These are phyloP conservation scores for Curvularia eragrostidis DNA, from an alignment of 2,329 filamentous ascomycete species.

Conservation along the genomic window DNA sequence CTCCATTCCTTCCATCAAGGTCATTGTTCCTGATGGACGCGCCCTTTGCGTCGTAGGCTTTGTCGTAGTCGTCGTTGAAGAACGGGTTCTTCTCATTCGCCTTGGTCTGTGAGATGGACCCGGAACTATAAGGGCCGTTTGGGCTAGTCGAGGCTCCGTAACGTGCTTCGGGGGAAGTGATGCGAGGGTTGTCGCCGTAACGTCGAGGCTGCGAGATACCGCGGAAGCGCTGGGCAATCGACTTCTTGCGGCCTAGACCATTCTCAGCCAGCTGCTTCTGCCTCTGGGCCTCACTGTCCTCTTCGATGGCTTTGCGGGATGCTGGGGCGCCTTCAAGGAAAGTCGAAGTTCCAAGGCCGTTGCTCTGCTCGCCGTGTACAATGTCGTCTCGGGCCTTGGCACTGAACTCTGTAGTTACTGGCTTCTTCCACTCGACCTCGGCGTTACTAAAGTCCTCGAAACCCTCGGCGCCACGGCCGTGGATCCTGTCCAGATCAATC, in stretches of 20 bases:
- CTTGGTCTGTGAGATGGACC: slow-evolving; percentile 47
- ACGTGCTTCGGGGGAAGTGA: slow-evolving; percentile 62
- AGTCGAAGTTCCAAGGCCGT: slow-evolving; percentile 90
- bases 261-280: slow-evolving; percentile 43
- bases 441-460: slow-evolving; percentile 74
- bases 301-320: slow-evolving; percentile 77
- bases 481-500: slow-evolving; percentile 85
- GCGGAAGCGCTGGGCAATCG: slow-evolving; percentile 87
- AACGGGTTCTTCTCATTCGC: slow-evolving; percentile 72
- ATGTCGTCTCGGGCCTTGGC: slow-evolving; percentile 63
- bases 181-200: slow-evolving; percentile 53
- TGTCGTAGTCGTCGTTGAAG: slow-evolving; percentile 75
- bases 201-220: slow-evolving; percentile 78
- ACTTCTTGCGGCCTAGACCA: slow-evolving; percentile 86
- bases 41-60: slow-evolving; percentile 69
- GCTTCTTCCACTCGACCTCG: slow-evolving; percentile 49
- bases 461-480: slow-evolving; percentile 84
- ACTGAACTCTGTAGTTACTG: slow-evolving; percentile 40
- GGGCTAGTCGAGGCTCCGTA: slow-evolving; percentile 45
- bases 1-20: slow-evolving; percentile 27
- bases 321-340: slow-evolving; percentile 95
- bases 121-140: slow-evolving; percentile 47
- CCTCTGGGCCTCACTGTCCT: slow-evolving; percentile 69
- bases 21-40: slow-evolving; percentile 63
- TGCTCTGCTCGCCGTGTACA: slow-evolving; percentile 81